Base-by-base conservation (phyloP, 2,329 filamentous ascomycete species). In the Bisporella sp. region DNA sequence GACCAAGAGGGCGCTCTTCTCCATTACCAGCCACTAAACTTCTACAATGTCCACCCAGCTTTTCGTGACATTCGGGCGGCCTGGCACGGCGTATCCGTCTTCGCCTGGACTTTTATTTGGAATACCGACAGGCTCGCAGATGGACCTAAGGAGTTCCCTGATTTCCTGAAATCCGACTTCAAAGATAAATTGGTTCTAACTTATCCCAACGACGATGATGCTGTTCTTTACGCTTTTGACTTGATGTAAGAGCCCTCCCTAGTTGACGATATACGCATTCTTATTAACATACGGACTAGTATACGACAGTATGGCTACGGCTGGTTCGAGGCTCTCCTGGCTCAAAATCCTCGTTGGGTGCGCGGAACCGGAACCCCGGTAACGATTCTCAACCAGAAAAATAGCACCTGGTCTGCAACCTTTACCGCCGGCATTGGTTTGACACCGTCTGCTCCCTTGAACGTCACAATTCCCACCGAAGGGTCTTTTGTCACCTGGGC, bases 121-220 rank as follows among this genome's bases (percentile, higher is more conserved):
- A 68, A 70, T 48, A 62, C 61, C 11, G 37, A 35, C 35, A 28
- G 28, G 7, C 28, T 44, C 8, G 65, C 68, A 40, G 69, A 66
- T 54, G 60, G 71, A 1, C 69, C 69, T 0, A 65, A 61, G 4
- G 67, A 70, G 8, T 79, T 67, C 47, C 55, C 64, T 1, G 21
- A 77, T 52, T 72, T 69, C 48, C 60, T 75, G 3, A 66, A 69
- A 6, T 75, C 76, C 0, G 70, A 74, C 50, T 76, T 71, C 63
- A 79, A 79, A 63, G 64, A 73, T 52, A 78, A 75, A 60, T 64
- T 80, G 4, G 72, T 73, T 2, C 59, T 80, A 8, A 78, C 76
- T 0, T 79, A 79, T 50, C 78, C 77, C 7, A 78, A 79, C 52
- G 78, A 80, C 40, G 77, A 81, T 41, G 77, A 81, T 48, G 77